Evolutionary conservation across 83 land plant species (phyloP).

Genomic region (Larix sibirica): DNA sequence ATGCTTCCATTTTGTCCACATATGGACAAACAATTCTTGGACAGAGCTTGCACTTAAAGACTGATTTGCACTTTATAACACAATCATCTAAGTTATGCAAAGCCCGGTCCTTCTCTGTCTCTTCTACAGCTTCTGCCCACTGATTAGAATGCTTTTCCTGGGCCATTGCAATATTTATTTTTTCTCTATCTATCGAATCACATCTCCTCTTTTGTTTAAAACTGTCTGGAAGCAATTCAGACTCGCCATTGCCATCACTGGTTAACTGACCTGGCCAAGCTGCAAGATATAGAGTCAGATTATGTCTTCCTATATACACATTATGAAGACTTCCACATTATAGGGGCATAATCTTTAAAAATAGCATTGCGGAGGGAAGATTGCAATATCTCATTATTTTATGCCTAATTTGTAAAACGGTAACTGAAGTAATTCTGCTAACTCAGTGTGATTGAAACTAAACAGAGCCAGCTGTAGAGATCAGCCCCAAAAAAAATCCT

Average conservation of each 20-base stretch:
- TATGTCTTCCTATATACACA: no score
- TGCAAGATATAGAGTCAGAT: no score
- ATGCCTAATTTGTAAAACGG: no score
- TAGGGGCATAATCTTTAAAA: no score
- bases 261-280: constrained; percentile 8
- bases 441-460: no score
- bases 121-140: constrained; percentile 26
- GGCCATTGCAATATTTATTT: neutral
- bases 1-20: constrained; percentile 45
- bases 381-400: no score
- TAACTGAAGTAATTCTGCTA: no score
- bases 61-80: constrained; percentile 50
- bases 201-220: neutral
- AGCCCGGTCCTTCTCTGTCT: constrained; percentile 15
- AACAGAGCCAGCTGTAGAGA: no score
- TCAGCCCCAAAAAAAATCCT: no score
- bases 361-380: no score
- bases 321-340: no score
- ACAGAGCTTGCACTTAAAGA: constrained; percentile 69
- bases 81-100: constrained; percentile 16
- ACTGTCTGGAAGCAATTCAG: neutral
- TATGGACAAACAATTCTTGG: constrained; percentile 62
- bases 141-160: constrained; percentile 14
- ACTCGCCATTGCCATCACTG: neutral
- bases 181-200: constrained; percentile 6